Base-by-base conservation (phyloP, 192 early-diverging fungal species). In the Coemansia sp. region DNA sequence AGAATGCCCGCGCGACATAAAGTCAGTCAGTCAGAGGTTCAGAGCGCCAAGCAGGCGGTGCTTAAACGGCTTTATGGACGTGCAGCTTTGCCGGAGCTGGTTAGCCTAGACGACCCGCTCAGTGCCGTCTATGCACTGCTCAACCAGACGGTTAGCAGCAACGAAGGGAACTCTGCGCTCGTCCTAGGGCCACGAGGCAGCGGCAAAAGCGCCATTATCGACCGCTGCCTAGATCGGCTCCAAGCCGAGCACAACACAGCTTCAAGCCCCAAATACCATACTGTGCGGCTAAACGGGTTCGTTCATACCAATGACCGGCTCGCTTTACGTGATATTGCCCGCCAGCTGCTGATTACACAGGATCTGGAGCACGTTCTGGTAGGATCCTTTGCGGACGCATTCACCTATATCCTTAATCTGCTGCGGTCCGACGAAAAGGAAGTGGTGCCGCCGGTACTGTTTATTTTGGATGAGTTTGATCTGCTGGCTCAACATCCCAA, bases 391-490 rank as follows among this genome's bases (percentile, higher is more conserved):
- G 63, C 75, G 7, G 58, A 70, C 33, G 70, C 59, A 21, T 71
- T 63, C 44, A 57, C 64, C 14, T 72, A 69, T 44, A 57, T 71
- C 37, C 59, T 75, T 18, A 64, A 64, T 44, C 65, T 70, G 12
- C 35, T 77, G 63, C 62, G 68, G 31, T 37, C 53, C 7, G 13
- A 28, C 10, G 41, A 20, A 49, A 52, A 63, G 0, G 57, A 26
- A 23, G 61, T 45, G 40, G 39, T 46, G n/a, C 44, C 31, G 19
- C 60, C 47, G 8, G 59, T 97, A 4, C 65, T 99, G 15, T 89
- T 99, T 75, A 73, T 95, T 13, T 69, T 99, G 39, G 95, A 99
- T 40, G 92, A 96, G 59, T 91, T 99, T 68, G 94, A 97, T 70
- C 63, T 90, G 30, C 92, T 99, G 72, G 88, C 91, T 0, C 81